These are phyloP conservation scores for Penicillium sp. DNA, from an alignment of 2,329 filamentous ascomycete species.

Conservation along the genomic window DNA sequence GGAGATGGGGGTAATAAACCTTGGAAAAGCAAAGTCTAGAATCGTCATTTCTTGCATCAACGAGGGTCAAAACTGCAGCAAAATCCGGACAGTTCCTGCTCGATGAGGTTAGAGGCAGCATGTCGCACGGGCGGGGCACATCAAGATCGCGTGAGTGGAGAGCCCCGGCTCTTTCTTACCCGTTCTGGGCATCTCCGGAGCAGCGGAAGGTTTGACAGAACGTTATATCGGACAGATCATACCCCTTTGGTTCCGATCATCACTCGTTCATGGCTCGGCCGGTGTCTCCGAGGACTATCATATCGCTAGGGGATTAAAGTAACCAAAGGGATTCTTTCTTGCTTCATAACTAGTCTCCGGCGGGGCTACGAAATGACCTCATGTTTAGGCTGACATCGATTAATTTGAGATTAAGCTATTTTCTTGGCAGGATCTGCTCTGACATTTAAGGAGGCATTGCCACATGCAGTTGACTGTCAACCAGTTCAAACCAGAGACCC, in stretches of 20 bases:
- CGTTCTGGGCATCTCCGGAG: not conserved
- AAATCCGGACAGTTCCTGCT: conserved; percentile 22
- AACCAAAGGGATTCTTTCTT: not conserved
- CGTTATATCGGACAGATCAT: conserved; percentile 1
- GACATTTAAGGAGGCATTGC: conserved; percentile 25
- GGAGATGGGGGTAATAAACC: conserved; percentile 1
- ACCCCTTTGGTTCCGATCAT: not conserved
- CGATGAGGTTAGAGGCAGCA: conserved; percentile 12
- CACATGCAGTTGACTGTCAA: conserved; percentile 26
- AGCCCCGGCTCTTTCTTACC: conserved; percentile 13
- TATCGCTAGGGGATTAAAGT: no score
- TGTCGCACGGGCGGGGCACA: conserved; percentile 2
- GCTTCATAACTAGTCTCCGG: conserved; percentile 1
- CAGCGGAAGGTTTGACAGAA: not conserved
- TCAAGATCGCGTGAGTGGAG: conserved; percentile 4
- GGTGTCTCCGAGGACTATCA: not conserved
- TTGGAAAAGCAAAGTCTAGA: conserved; percentile 1
- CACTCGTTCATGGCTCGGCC: not conserved
- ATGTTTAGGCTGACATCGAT: conserved; percentile 6
- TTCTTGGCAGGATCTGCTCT: not conserved
- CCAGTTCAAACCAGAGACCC: conserved; percentile 30
- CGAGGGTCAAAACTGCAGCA: not conserved
- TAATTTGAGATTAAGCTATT: conserved; percentile 1
- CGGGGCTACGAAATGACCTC: conserved; percentile 4
- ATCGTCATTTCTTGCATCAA: conserved; percentile 4